These are phyloP conservation scores for Arctostaphylos glauca DNA, from an alignment of 148 eudicot species.

Conservation along the genomic window DNA sequence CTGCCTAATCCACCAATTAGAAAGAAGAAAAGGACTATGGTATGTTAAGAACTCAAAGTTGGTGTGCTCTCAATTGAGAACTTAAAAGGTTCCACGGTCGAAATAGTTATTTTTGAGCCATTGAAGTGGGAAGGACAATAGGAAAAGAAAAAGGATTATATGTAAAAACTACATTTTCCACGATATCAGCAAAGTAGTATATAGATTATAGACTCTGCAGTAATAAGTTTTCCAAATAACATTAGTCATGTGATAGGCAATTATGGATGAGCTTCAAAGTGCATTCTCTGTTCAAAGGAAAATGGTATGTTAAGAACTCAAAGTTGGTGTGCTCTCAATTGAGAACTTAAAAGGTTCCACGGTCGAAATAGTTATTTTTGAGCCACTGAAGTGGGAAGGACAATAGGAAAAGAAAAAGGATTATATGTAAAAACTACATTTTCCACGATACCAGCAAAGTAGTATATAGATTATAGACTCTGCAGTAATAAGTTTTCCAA, in stretches of 20 bases:
- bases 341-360: background rate
- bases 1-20: background rate
- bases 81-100: background rate
- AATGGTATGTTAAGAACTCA: background rate
- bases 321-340: background rate
- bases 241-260: background rate
- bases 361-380: background rate
- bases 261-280: background rate
- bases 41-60: constrained; percentile 3
- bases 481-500: background rate
- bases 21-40: background rate
- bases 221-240: background rate
- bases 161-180: background rate
- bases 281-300: background rate
- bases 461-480: background rate
- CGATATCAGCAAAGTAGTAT: background rate
- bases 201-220: background rate
- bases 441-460: background rate
- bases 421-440: background rate
- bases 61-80: background rate
- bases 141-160: background rate
- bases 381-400: background rate
- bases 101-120: background rate
- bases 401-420: background rate
- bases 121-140: background rate